Percentiles rank a stretch among this genome's conserved stretches.
phyloP scores from a whole-genome alignment of 1,284 basidiomycete species.

The Apiotrichum akiyoshidainum region DNA sequence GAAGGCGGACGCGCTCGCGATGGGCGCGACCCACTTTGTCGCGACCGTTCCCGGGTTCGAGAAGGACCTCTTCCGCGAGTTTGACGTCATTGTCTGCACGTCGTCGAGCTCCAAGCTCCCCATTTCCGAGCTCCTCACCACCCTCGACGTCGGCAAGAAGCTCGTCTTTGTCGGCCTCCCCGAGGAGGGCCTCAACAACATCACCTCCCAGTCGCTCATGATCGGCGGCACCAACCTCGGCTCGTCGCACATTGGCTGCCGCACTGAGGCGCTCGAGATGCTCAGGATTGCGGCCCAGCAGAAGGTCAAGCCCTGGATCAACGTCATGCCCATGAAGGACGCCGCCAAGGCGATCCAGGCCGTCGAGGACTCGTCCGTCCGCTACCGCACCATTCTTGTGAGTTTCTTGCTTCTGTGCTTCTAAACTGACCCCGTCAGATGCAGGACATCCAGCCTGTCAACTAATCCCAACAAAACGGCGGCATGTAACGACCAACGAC shows the following conservation, averaged over 20 bases:
- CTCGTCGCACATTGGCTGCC: slow-evolving; percentile 61
- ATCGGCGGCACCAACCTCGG: slow-evolving; percentile 52
- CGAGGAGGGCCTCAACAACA: slow-evolving; percentile 44
- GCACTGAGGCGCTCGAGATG: slow-evolving; percentile 63
- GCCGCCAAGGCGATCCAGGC: slow-evolving; percentile 58
- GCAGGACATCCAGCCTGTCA: slow-evolving; percentile 11
- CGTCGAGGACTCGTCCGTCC: slow-evolving; percentile 57
- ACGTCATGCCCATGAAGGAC: slow-evolving; percentile 61
- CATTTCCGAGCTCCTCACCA: slow-evolving; percentile 53
- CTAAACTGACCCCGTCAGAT: neutral
- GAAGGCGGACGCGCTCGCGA: slow-evolving; percentile 62
- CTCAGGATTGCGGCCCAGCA: slow-evolving; percentile 60
- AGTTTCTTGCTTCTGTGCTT: no score
- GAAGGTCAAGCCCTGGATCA: slow-evolving; percentile 56
- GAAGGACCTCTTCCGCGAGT: slow-evolving; percentile 52
- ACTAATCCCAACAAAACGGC: neutral
- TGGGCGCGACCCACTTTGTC: slow-evolving; percentile 60
- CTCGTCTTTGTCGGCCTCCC: slow-evolving; percentile 59
- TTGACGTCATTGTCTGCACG: slow-evolving; percentile 65
- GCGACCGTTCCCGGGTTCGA: slow-evolving; percentile 55
- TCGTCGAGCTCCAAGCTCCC: slow-evolving; percentile 52
- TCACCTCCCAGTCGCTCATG: slow-evolving; percentile 47
- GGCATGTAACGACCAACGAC: no score
- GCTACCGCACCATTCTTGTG: slow-evolving; percentile 57
- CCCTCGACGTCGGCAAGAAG: slow-evolving; percentile 57